Percentiles rank a stretch among this genome's conserved stretches.
Evolutionary conservation across 2,329 filamentous ascomycete species (phyloP).

Genomic region (Beauveria australis): DNA sequence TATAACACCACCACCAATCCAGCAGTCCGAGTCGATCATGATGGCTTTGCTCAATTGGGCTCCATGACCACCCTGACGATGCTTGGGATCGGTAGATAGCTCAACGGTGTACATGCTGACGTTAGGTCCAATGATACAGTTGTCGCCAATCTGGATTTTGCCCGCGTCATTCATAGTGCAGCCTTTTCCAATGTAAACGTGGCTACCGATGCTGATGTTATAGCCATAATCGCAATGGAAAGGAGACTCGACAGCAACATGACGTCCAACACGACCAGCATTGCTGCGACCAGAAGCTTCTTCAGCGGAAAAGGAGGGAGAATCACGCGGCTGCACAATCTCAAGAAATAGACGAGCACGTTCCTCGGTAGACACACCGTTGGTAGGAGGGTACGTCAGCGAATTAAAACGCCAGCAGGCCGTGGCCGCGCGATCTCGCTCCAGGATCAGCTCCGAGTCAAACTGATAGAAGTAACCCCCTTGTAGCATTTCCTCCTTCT

Average conservation of each 20-base stretch:
- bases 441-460: conserved; percentile 66
- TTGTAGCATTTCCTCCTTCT: conserved; percentile 85
- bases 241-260: conserved; percentile 73
- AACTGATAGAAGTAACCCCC: conserved; percentile 75
- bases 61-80: conserved; percentile 65
- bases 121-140: conserved; percentile 70
- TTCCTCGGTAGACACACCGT: conserved; percentile 61
- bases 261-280: conserved; percentile 59
- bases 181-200: conserved; percentile 73
- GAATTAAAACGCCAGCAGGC: conserved; percentile 85
- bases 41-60: conserved; percentile 63
- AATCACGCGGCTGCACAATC: conserved; percentile 57
- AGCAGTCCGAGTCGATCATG: conserved; percentile 76
- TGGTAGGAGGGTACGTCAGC: conserved; percentile 60
- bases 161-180: conserved; percentile 85
- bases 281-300: conserved; percentile 43
- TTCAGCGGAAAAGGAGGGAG: conserved; percentile 47
- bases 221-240: conserved; percentile 95
- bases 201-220: conserved; percentile 80
- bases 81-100: conserved; percentile 63
- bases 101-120: conserved; percentile 78
- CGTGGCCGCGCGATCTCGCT: conserved; percentile 75
- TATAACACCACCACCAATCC: conserved; percentile 68
- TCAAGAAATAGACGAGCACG: conserved; percentile 62
- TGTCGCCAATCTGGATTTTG: conserved; percentile 71